Base-by-base conservation (phyloP, 1,139 yeast species). In the Geotrichum australiense region DNA sequence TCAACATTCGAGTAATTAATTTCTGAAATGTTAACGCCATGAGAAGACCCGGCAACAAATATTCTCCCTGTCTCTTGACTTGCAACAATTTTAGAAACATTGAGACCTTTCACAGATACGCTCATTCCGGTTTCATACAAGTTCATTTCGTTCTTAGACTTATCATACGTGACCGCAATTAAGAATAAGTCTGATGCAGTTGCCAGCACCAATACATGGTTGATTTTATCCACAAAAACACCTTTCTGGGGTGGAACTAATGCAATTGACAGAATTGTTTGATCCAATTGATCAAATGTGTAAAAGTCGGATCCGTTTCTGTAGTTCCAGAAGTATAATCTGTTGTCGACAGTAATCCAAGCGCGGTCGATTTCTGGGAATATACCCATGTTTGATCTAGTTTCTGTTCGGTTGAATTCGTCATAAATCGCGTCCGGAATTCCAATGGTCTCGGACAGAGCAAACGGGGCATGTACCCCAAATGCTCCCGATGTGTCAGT, bases 291-390 rank as follows among this genome's bases (percentile, higher is more conserved):
- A 57, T 87, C 96, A 44, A 89, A 81, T 5, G 86, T 78, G 51
- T 80, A 78, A 56, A 80, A 83, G 49, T 83, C 93, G 10, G 76
- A 66, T 8, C 81, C 67, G 38, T 78, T 76, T 47, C 66, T 68
- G 57, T 76, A 80, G 57, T 82, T 80, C 98, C 98, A 91, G 28
- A 93, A 71, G 29, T 83, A 75, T 54, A 93, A 69, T 54, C 81
- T 78, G 56, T 82, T 82, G 59, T 87, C 97, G 30, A 81, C 78
- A 2, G 85, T 78, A 36, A 89, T 74, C 97, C 97, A 91, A 6
- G 91, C 79, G 48, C 96, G 74, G 48, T 79, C 77, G 31, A 91
- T 74, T 46, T 82, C 89, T 0, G 91, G 76, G 52, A 91, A 80
- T 37, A 89, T 65, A 6, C 98, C 98, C 76, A 85, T 80, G 48